Evolutionary conservation across 768 basidiomycete species (phyloP).

Genomic region (Lactarius sp.): DNA sequence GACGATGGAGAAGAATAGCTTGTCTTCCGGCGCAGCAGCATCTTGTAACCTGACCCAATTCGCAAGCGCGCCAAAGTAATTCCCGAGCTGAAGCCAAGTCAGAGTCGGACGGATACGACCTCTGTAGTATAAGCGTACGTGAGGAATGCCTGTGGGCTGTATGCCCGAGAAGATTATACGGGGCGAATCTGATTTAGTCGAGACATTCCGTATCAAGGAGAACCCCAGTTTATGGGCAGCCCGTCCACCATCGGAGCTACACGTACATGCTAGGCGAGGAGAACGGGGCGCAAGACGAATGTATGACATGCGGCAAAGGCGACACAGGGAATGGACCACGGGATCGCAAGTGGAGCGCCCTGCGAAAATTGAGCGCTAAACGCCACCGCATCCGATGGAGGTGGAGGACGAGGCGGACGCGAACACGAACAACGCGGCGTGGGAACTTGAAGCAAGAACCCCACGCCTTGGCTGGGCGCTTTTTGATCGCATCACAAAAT

Average conservation of each 20-base stretch:
- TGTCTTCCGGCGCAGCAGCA: conserved; percentile 50
- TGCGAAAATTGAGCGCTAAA: no score
- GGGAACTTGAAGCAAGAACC: no score
- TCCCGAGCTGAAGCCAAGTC: conserved; percentile 63
- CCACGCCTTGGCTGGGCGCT: no score
- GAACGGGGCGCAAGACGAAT: no score
- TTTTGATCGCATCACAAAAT: no score
- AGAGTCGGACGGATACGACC: not conserved
- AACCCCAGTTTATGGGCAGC: not conserved
- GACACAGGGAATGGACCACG: no score
- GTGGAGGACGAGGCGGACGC: no score
- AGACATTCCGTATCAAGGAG: not conserved
- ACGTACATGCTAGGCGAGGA: no score
- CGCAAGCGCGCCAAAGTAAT: conserved; percentile 84
- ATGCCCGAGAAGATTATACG: conserved; percentile 82
- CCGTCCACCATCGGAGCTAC: not conserved
- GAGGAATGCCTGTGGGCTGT: conserved; percentile 88
- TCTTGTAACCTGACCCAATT: conserved; percentile 86
- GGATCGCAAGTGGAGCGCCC: no score
- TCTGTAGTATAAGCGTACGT: conserved; percentile 45
- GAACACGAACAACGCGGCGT: no score
- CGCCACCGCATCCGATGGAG: no score
- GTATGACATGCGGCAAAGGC: no score
- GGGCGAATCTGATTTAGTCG: not conserved
- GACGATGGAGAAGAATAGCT: conserved; percentile 80